Percentiles rank a stretch among this genome's conserved stretches.
Evolutionary conservation across 441 rosid species (phyloP).

Genomic region (Pelargonium fulgidum): DNA sequence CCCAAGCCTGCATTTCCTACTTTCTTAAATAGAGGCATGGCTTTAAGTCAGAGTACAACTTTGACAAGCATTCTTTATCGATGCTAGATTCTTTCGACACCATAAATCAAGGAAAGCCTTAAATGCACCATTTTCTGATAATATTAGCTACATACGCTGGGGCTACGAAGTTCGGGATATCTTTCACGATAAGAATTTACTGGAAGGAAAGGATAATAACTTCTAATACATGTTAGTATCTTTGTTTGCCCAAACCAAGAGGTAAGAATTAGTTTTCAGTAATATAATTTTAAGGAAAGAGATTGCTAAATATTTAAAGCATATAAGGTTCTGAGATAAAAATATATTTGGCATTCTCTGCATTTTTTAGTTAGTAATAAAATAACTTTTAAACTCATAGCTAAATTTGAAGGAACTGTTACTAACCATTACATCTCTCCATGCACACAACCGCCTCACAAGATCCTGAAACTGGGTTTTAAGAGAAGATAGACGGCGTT

Average conservation of each 20-base stretch:
- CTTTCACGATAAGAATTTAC: background rate
- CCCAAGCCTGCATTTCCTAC: background rate
- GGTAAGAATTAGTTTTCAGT: background rate
- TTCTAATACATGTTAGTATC: background rate
- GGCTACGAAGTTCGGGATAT: background rate
- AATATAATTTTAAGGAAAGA: background rate
- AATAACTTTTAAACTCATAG: slow-evolving; percentile 4
- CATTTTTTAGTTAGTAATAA: background rate
- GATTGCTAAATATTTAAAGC: background rate
- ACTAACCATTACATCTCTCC: slow-evolving; percentile 96
- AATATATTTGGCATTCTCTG: background rate
- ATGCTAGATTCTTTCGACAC: background rate
- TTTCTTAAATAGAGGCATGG: background rate
- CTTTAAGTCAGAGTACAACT: background rate
- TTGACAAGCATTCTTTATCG: slow-evolving; percentile 1
- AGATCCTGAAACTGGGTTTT: slow-evolving; percentile 55
- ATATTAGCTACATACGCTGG: background rate
- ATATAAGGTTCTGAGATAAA: slow-evolving; percentile 5
- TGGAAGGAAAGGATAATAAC: background rate
- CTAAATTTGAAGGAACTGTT: slow-evolving; percentile 10
- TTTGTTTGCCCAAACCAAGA: background rate
- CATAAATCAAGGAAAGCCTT: background rate
- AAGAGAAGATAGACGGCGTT: slow-evolving; percentile 14
- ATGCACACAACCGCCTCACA: slow-evolving; percentile 68
- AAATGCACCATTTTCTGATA: background rate